phyloP scores from a whole-genome alignment of 177 flowering plant species.

The Vitis hybrid region DNA sequence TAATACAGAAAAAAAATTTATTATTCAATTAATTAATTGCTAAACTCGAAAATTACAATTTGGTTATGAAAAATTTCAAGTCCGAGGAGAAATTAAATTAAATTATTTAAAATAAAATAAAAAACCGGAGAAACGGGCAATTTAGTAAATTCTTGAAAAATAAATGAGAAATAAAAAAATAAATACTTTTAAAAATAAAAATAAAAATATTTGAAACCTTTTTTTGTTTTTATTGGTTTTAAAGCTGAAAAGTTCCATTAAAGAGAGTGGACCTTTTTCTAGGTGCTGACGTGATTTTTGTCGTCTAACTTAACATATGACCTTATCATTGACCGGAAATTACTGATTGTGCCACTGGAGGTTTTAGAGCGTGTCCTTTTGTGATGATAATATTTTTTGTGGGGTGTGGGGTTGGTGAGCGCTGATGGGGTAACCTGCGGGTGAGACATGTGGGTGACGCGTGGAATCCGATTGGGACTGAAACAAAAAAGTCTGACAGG shows the following conservation, averaged over 20 bases:
- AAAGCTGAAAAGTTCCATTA: slow-evolving; percentile 27
- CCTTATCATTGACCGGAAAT: neutral
- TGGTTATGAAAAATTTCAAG: slow-evolving; percentile 27
- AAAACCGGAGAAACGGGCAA: neutral
- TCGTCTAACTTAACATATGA: slow-evolving; percentile 21
- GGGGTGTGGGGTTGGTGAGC: too few species aligned
- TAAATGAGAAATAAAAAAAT: neutral
- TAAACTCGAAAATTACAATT: slow-evolving; percentile 27
- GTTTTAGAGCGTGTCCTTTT: neutral
- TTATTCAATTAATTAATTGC: slow-evolving; percentile 26
- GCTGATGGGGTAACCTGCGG: slow-evolving; percentile 9
- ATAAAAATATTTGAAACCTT: neutral
- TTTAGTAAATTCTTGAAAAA: slow-evolving; percentile 17
- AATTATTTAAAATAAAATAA: slow-evolving; percentile 11
- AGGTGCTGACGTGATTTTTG: slow-evolving; percentile 39
- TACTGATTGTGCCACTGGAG: slow-evolving; percentile 15
- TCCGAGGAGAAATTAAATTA: slow-evolving; percentile 30
- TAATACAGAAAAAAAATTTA: neutral
- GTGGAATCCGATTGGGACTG: slow-evolving; percentile 3
- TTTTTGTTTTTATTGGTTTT: slow-evolving; percentile 13
- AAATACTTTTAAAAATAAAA: slow-evolving; percentile 6
- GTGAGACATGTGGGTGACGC: neutral
- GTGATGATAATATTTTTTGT: neutral
- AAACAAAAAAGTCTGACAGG: slow-evolving; percentile 15
- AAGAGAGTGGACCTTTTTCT: slow-evolving; percentile 24